phyloP scores from a whole-genome alignment of 139 green algal genomes.

The Diplosphaera chodatii region DNA sequence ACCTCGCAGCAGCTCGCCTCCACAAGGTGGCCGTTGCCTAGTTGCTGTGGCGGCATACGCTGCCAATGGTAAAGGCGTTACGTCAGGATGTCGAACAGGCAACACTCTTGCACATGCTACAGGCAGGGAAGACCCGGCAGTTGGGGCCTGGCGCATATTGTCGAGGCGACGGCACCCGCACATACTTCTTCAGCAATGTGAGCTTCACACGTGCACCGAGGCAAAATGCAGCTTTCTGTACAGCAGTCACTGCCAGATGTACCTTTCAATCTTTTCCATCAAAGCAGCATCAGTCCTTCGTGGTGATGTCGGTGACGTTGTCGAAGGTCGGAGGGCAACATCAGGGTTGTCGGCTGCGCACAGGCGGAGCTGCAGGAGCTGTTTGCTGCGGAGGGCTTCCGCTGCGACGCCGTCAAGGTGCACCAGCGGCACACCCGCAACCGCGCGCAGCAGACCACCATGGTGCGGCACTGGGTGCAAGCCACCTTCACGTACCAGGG shows the following conservation, averaged over 20 bases:
- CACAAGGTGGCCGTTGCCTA: conserved; percentile 1
- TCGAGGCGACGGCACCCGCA: conserved; percentile 72
- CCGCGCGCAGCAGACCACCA: conserved; percentile 37
- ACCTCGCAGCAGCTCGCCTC: conserved; percentile 43
- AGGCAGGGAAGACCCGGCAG: conserved; percentile 26
- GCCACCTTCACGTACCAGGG: conserved; percentile 43
- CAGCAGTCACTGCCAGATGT: too few relatives aligned
- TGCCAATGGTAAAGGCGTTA: too few relatives aligned
- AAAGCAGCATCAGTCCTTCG: not conserved
- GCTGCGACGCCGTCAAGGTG: conserved; percentile 29
- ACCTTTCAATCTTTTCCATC: too few relatives aligned
- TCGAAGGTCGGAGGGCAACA: not conserved
- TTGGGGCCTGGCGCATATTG: conserved; percentile 64
- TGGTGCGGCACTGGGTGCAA: conserved; percentile 77
- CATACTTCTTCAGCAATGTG: conserved; percentile 65
- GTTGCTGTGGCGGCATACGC: conserved; percentile 25
- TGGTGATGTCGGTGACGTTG: too few relatives aligned
- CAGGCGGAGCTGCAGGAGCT: conserved; percentile 31
- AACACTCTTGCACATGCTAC: too few relatives aligned
- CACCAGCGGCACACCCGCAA: conserved; percentile 59
- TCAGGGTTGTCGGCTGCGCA: not conserved
- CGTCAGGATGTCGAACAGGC: too few relatives aligned
- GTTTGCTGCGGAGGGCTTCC: conserved; percentile 51
- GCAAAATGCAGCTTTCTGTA: too few relatives aligned
- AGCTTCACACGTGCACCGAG: too few relatives aligned